Base-by-base conservation (phyloP, 1,139 yeast species). In the Scheffersomyces lignicola region DNA sequence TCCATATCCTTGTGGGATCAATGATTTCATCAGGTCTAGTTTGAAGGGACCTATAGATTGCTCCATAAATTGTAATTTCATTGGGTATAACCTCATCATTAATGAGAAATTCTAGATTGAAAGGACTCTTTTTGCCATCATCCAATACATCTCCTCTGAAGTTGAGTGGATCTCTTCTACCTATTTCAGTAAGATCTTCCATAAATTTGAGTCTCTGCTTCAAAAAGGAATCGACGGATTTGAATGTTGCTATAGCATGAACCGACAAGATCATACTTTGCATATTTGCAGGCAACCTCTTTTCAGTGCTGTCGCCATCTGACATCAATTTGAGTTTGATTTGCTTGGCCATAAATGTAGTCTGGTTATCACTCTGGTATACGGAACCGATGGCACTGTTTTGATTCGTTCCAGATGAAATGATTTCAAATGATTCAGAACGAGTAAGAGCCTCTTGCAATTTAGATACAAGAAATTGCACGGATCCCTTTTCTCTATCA, bases 201-300 rank as follows among this genome's bases (percentile, higher is more conserved):
- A 60, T 34, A 24, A 64, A 49, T 20, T 45, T 46, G 11, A 64
- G 45, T 35, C 68, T 49, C 34, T 57, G 68, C 29, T 55, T 76
- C 42, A 83, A 60, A 49, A 86, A 88, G 2, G 79, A 74, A 34
- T 78, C 82, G 26, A 90, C 70, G 1, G 90, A 78, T 40, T 74
- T 76, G 52, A 88, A 83, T 0, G 96, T 84, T 0, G 96, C 95
- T 48, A 89, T 82, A 0, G 95, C 95, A 54, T 89, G 96, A n/a
- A 86, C 85, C 12, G 90, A 74, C 13, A 89, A 62, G 22, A 78
- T 60, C 50, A 82, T 52, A 24, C 65, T 64, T 24, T 64, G 64
- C 45, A 67, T 49, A 6, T 51, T 53, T 1, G 57, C 49, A 1
- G 73, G 66, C 1, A 61, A 38, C 20, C 43, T 43, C 16, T 51